Percentiles rank a stretch among this genome's conserved stretches.
Conservation (phyloP, 805 yeast species). For the Wickerhamomyces pijperi region DNA sequence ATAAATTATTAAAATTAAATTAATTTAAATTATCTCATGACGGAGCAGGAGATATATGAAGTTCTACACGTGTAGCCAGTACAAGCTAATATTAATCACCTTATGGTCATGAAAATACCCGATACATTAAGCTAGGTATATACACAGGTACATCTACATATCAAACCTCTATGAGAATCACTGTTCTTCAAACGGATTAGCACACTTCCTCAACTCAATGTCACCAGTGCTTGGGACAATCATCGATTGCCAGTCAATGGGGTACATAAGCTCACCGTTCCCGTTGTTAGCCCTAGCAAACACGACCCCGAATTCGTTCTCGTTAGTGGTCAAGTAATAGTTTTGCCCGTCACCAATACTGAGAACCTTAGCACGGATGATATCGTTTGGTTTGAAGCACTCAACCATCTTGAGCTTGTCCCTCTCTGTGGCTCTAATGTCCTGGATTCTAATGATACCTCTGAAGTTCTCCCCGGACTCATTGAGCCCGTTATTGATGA, state of each 20-base stretch:
- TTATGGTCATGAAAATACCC: too few species aligned
- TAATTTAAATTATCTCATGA: too few species aligned
- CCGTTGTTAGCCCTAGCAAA: slow-evolving; percentile 63
- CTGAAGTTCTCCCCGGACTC: slow-evolving; percentile 85
- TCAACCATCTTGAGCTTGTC: slow-evolving; percentile 75
- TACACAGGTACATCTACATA: too few species aligned
- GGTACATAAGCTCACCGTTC: slow-evolving; percentile 71
- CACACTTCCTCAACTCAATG: slow-evolving; percentile 77
- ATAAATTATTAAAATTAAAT: too few species aligned
- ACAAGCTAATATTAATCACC: too few species aligned
- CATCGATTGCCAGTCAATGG: slow-evolving; percentile 96
- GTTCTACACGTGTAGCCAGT: too few species aligned
- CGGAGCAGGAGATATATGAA: too few species aligned
- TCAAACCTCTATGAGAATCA: too few species aligned
- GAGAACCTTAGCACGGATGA: slow-evolving; percentile 68
- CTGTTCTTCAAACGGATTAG: slow-evolving; percentile 66
- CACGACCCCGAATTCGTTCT: slow-evolving; percentile 87
- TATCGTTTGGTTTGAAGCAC: slow-evolving; percentile 84
- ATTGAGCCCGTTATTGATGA: slow-evolving; percentile 33
- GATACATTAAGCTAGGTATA: too few species aligned
- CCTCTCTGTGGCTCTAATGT: slow-evolving; percentile 82
- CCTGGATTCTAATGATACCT: slow-evolving; percentile 79
- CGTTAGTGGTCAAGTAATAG: slow-evolving; percentile 81
- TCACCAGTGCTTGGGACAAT: slow-evolving; percentile 64
- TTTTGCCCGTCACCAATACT: slow-evolving; percentile 91